Evolutionary conservation across 2,329 filamentous ascomycete species (phyloP), one percentile per base, ranked within the genome.

Genomic region (Aspergillus eucalypticola): DNA sequence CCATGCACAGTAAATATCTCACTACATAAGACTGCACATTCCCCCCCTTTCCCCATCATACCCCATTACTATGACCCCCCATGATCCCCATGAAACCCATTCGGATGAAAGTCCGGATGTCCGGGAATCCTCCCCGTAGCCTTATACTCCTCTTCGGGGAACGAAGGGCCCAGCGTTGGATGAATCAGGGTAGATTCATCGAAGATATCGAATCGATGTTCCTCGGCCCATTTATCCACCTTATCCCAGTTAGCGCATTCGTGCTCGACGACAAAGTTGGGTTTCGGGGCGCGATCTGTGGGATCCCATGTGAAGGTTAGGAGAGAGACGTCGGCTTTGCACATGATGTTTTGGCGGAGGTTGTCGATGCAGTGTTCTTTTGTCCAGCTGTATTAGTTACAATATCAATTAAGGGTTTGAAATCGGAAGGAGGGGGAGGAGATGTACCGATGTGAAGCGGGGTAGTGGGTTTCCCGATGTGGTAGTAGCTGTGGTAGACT

Each of bases 281-380:
- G 50, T 17, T 52, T 52, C 25, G 50, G 50, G 50, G 50, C 50
- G 17, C 50, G 50, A 15, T 52, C 50, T 1, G 8, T 19, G 1
- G 50, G 32, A 5, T 52, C 50, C 50, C 50, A 52, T 8, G 32
- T 23, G 50, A 52, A 52, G 32, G 50, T 52, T 3, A 52, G 50
- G 8, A 52, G 50, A 15, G 50, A 19, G 17, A 52, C 11, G 8
- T 52, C 50, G 8, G 50, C 50, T 5, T 52, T 52, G 50, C 50
- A 52, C 50, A 52, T 52, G 50, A 52, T 52, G 17, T 52, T 52
- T 32, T 52, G 50, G 50, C 50, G 50, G 50, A 52, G 50, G 32
- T 52, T 52, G 19, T 52, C 50, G 29, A 52, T 13, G 13, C 50
- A 52, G 7, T 52, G 50, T 6, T 52, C 50, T 52, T 13, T n/a